A percentile compares a stretch with the other conserved stretches of the same genome.
These are phyloP conservation scores for Sugiyamaella grinbergsii DNA, from an alignment of 1,139 yeast species.

Conservation along the genomic window DNA sequence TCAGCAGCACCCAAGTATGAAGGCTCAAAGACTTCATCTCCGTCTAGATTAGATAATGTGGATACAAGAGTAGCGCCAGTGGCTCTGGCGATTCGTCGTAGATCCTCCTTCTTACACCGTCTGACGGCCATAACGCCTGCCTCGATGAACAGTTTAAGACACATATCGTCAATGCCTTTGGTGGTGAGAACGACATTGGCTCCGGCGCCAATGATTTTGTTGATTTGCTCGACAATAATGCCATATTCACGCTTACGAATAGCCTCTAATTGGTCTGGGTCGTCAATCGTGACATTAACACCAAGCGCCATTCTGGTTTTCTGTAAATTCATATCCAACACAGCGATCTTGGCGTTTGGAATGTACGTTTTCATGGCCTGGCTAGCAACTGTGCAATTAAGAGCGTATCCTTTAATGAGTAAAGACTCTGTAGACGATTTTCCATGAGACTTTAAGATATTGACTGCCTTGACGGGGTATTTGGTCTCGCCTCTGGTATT, in stretches of 20 bases:
- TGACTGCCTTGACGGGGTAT: slow-evolving; percentile 97
- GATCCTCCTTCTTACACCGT: slow-evolving; percentile 95
- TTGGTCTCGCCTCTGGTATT: slow-evolving; percentile 84
- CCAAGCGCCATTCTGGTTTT: slow-evolving; percentile 99
- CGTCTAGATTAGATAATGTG: slow-evolving; percentile 90
- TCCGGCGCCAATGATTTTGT: slow-evolving; percentile 85
- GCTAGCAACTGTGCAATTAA: slow-evolving; percentile 96
- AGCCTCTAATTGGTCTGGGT: slow-evolving; percentile 96
- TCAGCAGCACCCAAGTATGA: slow-evolving; percentile 88
- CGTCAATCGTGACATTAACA: slow-evolving; percentile 93
- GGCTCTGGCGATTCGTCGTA: slow-evolving; percentile 95
- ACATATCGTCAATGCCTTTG: slow-evolving; percentile 96
- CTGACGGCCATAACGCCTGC: slow-evolving; percentile 97
- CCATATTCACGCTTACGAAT: slow-evolving; percentile 94
- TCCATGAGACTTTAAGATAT: slow-evolving; percentile 95
- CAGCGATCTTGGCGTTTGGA: slow-evolving; percentile 80
- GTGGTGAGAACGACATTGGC: slow-evolving; percentile 97
- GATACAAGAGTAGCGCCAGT: slow-evolving; percentile 93
- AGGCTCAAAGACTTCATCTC: slow-evolving; percentile 94
- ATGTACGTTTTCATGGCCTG: slow-evolving; percentile 91
- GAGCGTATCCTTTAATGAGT: slow-evolving; percentile 89
- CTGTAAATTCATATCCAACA: slow-evolving; percentile 91
- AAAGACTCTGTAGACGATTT: slow-evolving; percentile 85
- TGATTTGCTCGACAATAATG: slow-evolving; percentile 83
- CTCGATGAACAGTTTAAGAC: slow-evolving; percentile 93